Percentiles rank a stretch among this genome's conserved stretches.
These are phyloP conservation scores for Pontederia paniculata DNA, from an alignment of 176 grass and related monocot species.

Conservation along the genomic window DNA sequence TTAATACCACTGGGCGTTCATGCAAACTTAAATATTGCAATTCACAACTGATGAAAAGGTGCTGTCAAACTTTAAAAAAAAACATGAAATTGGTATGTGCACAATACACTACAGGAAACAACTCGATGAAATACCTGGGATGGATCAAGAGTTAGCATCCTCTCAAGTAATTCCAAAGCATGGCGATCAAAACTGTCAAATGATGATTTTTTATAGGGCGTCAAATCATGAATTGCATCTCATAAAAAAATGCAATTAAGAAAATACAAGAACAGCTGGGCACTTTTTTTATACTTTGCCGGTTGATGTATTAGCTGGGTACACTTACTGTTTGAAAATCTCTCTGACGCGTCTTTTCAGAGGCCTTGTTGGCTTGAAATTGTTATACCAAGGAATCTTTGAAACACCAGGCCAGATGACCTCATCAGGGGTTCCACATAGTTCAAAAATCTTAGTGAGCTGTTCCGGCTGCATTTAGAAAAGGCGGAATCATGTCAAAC, in stretches of 20 bases:
- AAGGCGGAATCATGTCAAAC: neutral
- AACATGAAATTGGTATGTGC: no score
- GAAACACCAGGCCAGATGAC: constrained; percentile 71
- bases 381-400: constrained; percentile 92
- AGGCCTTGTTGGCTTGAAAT: constrained; percentile 57
- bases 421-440: constrained; percentile 89
- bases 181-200: constrained; percentile 59
- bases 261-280: neutral
- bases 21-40: no score
- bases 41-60: no score
- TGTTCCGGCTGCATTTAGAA: constrained; percentile 55
- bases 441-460: constrained; percentile 75
- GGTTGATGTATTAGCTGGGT: neutral
- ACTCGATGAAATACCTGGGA: constrained; percentile 31
- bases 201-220: constrained; percentile 3
- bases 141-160: constrained; percentile 74
- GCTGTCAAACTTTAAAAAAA: no score
- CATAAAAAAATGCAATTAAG: neutral
- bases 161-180: constrained; percentile 80
- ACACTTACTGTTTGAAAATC: constrained; percentile 80
- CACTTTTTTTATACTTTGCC: neutral
- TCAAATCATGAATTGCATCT: neutral
- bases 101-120: neutral
- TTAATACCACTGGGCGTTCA: no score
- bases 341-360: constrained; percentile 70